Percentiles rank a stretch among this genome's conserved stretches.
These are phyloP conservation scores for Ceratocystis lukuohia DNA, from an alignment of 2,329 filamentous ascomycete genomes.

Conservation along the genomic window DNA sequence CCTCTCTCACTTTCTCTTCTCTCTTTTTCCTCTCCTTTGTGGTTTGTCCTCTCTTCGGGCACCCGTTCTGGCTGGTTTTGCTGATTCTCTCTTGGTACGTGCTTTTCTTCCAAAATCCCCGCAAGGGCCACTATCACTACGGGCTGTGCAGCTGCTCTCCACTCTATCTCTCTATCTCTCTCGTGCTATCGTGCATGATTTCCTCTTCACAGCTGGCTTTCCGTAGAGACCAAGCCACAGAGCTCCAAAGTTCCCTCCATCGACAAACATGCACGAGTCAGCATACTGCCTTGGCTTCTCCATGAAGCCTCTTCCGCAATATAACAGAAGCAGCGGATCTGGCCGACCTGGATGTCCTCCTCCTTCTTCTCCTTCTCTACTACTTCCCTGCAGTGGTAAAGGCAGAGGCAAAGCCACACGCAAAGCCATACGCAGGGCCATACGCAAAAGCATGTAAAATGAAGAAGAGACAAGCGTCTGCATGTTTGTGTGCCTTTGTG, in stretches of 20 bases:
- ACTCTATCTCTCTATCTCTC: neutral
- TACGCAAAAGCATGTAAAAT: too few species aligned
- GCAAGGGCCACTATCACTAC: slow-evolving; percentile 3
- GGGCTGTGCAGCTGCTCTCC: slow-evolving; percentile 5
- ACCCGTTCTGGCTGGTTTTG: neutral
- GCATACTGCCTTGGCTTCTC: slow-evolving; percentile 1
- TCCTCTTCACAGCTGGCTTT: neutral
- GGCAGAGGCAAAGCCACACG: too few species aligned
- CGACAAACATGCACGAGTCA: slow-evolving; percentile 8
- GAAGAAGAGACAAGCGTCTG: neutral
- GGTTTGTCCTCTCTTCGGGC: neutral
- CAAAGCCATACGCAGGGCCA: too few species aligned
- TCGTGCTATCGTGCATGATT: neutral
- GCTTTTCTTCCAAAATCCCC: neutral
- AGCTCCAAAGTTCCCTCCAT: slow-evolving; percentile 9
- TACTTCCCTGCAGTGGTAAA: too few species aligned
- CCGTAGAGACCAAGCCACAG: slow-evolving; percentile 1
- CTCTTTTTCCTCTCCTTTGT: neutral
- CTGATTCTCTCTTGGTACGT: slow-evolving; percentile 4
- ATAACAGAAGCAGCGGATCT: neutral
- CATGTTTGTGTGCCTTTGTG: neutral
- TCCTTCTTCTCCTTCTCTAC: neutral
- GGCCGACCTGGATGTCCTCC: neutral
- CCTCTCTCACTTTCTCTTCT: neutral
- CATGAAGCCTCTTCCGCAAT: neutral